Percentiles rank a stretch among this genome's conserved stretches.
Conservation (phyloP, 768 basidiomycete species). For the Suillus weaverae region DNA sequence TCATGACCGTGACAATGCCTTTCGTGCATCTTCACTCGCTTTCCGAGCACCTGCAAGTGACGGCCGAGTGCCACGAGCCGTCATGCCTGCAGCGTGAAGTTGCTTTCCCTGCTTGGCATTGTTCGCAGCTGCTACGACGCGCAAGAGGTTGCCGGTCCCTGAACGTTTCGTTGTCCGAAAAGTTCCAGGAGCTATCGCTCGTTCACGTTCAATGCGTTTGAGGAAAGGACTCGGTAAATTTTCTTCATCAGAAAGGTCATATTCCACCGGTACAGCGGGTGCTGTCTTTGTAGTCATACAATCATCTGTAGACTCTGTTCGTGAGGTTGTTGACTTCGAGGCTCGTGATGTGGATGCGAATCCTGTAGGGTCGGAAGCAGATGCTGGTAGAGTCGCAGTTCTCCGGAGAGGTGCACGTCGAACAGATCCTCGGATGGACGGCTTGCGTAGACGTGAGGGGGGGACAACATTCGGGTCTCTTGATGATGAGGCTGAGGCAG, state of each 20-base stretch:
- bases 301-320: constrained; percentile 4
- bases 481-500: constrained; percentile 30
- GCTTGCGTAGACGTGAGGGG: constrained; percentile 53
- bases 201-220: constrained; percentile 51
- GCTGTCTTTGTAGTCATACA: constrained; percentile 17
- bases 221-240: constrained; percentile 86
- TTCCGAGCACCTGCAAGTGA: constrained; percentile 47
- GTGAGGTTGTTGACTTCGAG: constrained; percentile 20
- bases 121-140: constrained; percentile 61
- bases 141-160: constrained; percentile 53
- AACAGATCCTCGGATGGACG: constrained; percentile 51
- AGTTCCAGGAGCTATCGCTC: constrained; percentile 13
- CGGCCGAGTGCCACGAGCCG: constrained; percentile 29
- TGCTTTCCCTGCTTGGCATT: constrained; percentile 31
- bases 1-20: constrained; percentile 39
- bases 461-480: constrained; percentile 27
- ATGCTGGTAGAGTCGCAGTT: constrained; percentile 31
- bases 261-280: constrained; percentile 42
- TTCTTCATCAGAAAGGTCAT: constrained; percentile 76
- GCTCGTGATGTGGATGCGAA: constrained; percentile 24
- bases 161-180: constrained; percentile 38
- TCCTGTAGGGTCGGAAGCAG: constrained; percentile 42
- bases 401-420: constrained; percentile 30
- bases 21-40: constrained; percentile 53
- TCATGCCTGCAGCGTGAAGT: constrained; percentile 14